Evolutionary conservation across 2,329 filamentous ascomycete genomes (phyloP), one percentile per base, ranked within the genome.

Genomic region (Pyricularia sp.): DNA sequence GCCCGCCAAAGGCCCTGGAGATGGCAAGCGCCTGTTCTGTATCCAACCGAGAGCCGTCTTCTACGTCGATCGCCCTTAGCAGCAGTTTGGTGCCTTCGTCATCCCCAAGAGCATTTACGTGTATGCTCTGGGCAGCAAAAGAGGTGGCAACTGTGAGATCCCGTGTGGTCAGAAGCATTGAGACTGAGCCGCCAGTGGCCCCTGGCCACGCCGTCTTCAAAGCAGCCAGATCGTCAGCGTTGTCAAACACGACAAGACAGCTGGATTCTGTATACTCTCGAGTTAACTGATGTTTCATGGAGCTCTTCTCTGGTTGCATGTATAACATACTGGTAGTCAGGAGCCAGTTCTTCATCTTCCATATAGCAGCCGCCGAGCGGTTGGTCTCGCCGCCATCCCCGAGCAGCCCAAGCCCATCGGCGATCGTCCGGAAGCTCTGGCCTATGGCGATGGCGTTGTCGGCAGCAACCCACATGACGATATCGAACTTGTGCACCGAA

Each of bases 161-260:
- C 26, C 73, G 70, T 5, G 73, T 73, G 50, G 74, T 77, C 1
- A 77, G 23, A 4, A 77, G 72, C 26, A 77, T 72, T 14, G 70
- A 73, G 36, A 73, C 67, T 28, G 69, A 42, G 17, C 67, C 67
- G 50, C 64, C 71, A 17, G 33, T 68, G 42, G 42, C 42, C 42
- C 42, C 42, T 17, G 75, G 76, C 75, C 75, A 77, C 30, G 71
- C 71, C 9, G 69, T 69, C 65, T 71, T 72, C 12, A 77, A 66
- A 28, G 72, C 69, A 25, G 71, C 69, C 4, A 74, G 68, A 55
- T 77, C 73, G 64, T 76, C 75, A 9, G 72, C 75, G 68, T 76
- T 75, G 66, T 77, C 76, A 69, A 77, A 76, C 11, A 76, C 69
- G 23, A 76, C 36, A 23, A 77, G 72, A 25, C 69, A 73, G 61